Evolutionary conservation across 2,329 filamentous ascomycete species (phyloP).

Genomic region (Neonectria punicea): DNA sequence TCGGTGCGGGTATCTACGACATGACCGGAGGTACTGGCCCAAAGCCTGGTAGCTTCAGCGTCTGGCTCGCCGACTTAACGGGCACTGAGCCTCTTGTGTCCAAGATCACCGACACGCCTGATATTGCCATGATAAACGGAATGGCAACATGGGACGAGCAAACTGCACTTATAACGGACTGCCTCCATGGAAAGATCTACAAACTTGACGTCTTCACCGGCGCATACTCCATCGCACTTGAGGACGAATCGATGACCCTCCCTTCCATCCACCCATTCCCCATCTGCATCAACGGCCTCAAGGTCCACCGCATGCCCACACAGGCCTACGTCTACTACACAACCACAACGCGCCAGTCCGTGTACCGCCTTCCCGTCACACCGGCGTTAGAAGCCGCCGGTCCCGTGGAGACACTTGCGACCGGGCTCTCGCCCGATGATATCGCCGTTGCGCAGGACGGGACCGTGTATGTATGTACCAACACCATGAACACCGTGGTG

Average conservation of each 20-base stretch:
- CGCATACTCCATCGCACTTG: slow-evolving; percentile 23
- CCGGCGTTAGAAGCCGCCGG: slow-evolving; percentile 18
- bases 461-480: slow-evolving; percentile 33
- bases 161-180: slow-evolving; percentile 33
- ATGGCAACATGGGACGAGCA: slow-evolving; percentile 35
- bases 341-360: slow-evolving; percentile 29
- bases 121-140: slow-evolving; percentile 33
- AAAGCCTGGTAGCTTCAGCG: slow-evolving; percentile 24
- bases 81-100: slow-evolving; percentile 8
- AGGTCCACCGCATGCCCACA: slow-evolving; percentile 25
- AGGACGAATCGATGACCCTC: slow-evolving; percentile 31
- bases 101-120: slow-evolving; percentile 13
- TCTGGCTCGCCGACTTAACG: slow-evolving; percentile 35
- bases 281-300: slow-evolving; percentile 36
- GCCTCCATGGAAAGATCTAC: slow-evolving; percentile 33
- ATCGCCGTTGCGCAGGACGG: slow-evolving; percentile 32
- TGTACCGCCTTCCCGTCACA: slow-evolving; percentile 30
- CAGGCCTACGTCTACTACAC: slow-evolving; percentile 33
- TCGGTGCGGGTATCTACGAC: slow-evolving; percentile 31
- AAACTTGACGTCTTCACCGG: slow-evolving; percentile 26
- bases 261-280: slow-evolving; percentile 23
- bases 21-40: slow-evolving; percentile 21
- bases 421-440: slow-evolving; percentile 32
- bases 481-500: slow-evolving; percentile 32
- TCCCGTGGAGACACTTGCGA: slow-evolving; percentile 25